phyloP scores from a whole-genome alignment of 352 stramenopile species.

The Pythium folliculosum region DNA sequence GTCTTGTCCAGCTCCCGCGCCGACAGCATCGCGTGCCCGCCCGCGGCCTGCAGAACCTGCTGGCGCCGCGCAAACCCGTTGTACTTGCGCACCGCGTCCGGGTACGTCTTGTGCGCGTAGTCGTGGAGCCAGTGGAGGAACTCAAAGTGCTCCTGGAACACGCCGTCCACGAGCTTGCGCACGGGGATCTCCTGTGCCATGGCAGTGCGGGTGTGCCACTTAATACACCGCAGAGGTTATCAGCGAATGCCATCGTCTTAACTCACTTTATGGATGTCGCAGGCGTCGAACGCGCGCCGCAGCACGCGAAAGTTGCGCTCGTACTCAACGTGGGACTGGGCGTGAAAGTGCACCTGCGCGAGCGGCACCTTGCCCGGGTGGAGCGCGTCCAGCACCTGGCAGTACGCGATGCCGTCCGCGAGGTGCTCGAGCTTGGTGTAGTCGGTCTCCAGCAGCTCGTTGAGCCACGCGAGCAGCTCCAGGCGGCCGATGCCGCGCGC shows the following conservation, averaged over 20 bases:
- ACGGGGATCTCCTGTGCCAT: conserved; percentile 59
- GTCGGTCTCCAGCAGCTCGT: conserved; percentile 80
- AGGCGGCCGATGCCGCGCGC: conserved; percentile 71
- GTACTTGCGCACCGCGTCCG: conserved; percentile 55
- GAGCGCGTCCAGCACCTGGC: conserved; percentile 69
- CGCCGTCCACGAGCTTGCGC: conserved; percentile 60
- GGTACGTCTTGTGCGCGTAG: conserved; percentile 74
- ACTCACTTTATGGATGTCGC: conserved; percentile 58
- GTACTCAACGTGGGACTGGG: conserved; percentile 47
- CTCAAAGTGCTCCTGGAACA: conserved; percentile 85
- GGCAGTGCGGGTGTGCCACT: neutral
- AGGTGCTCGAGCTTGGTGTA: conserved; percentile 86
- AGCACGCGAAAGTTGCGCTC: conserved; percentile 72
- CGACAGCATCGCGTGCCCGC: conserved; percentile 28
- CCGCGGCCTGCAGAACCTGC: conserved; percentile 26
- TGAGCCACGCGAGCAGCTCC: conserved; percentile 79
- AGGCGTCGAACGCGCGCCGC: conserved; percentile 53
- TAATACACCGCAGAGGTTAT: neutral
- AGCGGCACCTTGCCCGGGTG: conserved; percentile 70
- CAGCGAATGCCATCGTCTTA: neutral
- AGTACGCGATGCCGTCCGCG: conserved; percentile 80
- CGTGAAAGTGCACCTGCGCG: conserved; percentile 61
- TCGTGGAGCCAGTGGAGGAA: conserved; percentile 84
- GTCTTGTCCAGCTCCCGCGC: conserved; percentile 31
- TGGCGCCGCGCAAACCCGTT: conserved; percentile 58